A percentile compares a stretch with the other conserved stretches of the same genome.
Evolutionary conservation across 306 rosid species (phyloP).

Genomic region (Malus domestica): ASM211411v1 NC_041803.1:9667001-9667500

Average conservation of each 20-base stretch:
- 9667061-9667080: neutral
- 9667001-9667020: neutral
- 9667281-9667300: neutral
- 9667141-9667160: constrained; percentile 12
- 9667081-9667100: neutral
- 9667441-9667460: neutral
- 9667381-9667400: neutral
- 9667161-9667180: constrained; percentile 44
- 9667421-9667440: neutral
- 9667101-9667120: neutral
- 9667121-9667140: neutral
- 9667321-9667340: neutral
- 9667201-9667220: constrained; percentile 38
- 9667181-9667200: constrained; percentile 22
- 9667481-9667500: neutral
- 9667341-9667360: neutral
- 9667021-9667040: neutral
- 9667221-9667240: constrained; percentile 69
- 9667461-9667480: neutral
- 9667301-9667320: neutral
- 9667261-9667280: neutral
- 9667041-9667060: neutral
- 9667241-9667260: constrained; percentile 52
- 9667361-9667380: neutral
- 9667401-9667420: neutral